phyloP scores from a whole-genome alignment of 116 monocot genomes.

The Iris pallida region DNA sequence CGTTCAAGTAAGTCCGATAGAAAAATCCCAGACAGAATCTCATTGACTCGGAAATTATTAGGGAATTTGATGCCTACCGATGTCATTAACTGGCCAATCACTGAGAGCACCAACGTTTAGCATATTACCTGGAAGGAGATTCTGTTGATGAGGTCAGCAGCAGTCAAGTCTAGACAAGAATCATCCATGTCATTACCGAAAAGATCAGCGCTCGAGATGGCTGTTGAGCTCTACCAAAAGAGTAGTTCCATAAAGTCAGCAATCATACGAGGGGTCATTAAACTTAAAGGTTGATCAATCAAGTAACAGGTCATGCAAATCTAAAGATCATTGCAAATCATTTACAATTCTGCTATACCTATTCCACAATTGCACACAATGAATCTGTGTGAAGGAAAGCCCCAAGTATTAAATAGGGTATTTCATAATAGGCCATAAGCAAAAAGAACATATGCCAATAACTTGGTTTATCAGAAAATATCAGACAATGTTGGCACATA shows the following conservation, averaged over 20 bases:
- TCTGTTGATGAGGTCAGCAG: slow-evolving; percentile 78
- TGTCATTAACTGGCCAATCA: background rate
- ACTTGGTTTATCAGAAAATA: background rate
- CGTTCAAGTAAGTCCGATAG: background rate
- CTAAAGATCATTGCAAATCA: too few relatives aligned
- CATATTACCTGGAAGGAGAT: slow-evolving; percentile 81
- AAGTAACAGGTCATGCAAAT: too few relatives aligned
- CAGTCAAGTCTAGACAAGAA: slow-evolving; percentile 67
- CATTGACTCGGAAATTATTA: background rate
- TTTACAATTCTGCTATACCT: too few relatives aligned
- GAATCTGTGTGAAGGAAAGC: too few relatives aligned
- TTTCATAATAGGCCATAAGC: too few relatives aligned
- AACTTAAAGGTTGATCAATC: too few relatives aligned
- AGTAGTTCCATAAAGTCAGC: too few relatives aligned
- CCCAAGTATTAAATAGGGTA: too few relatives aligned
- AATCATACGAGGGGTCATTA: too few relatives aligned
- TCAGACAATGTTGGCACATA: slow-evolving; percentile 3
- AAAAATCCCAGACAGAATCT: background rate
- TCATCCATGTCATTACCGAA: slow-evolving; percentile 53
- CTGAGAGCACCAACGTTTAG: background rate
- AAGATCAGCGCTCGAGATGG: slow-evolving; percentile 97
- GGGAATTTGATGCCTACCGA: background rate
- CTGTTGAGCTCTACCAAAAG: slow-evolving; percentile 49
- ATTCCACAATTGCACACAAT: too few relatives aligned
- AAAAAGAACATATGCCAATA: background rate